Evolutionary conservation across 1,284 basidiomycete species (phyloP).

Genomic region (Cystobasidium sp.): DNA sequence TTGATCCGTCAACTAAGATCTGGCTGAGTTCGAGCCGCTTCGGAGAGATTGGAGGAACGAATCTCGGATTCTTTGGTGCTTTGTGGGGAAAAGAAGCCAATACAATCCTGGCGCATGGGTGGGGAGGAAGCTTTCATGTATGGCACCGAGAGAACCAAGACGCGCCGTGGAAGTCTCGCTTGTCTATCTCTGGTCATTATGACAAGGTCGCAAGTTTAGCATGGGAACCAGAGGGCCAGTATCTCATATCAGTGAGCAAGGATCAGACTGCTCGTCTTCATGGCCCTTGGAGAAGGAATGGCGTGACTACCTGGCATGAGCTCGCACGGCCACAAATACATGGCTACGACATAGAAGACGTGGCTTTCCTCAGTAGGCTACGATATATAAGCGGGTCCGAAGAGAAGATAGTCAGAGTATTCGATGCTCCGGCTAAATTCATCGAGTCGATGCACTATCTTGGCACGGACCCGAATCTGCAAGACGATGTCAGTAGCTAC

Average conservation of each 20-base stretch:
- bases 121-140: slow-evolving; percentile 87
- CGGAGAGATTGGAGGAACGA: slow-evolving; percentile 79
- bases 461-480: slow-evolving; percentile 50
- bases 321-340: slow-evolving; percentile 88
- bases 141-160: slow-evolving; percentile 62
- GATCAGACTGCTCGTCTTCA: slow-evolving; percentile 91
- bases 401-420: slow-evolving; percentile 88
- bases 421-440: slow-evolving; percentile 82
- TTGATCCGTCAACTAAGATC: slow-evolving; percentile 62
- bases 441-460: slow-evolving; percentile 65
- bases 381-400: slow-evolving; percentile 85
- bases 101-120: slow-evolving; percentile 82
- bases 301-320: slow-evolving; percentile 73
- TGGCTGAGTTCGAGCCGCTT: slow-evolving; percentile 90
- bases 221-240: slow-evolving; percentile 84
- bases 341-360: slow-evolving; percentile 87
- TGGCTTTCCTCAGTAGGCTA: slow-evolving; percentile 72
- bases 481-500: slow-evolving; percentile 58
- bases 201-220: slow-evolving; percentile 74
- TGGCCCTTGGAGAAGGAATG: slow-evolving; percentile 59
- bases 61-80: slow-evolving; percentile 83
- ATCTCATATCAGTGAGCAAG: slow-evolving; percentile 74
- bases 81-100: slow-evolving; percentile 67
- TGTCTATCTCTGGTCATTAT: slow-evolving; percentile 80
- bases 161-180: slow-evolving; percentile 68